These are phyloP conservation scores for Aphanomyces astaci DNA, from an alignment of 352 stramenopile species.

Conservation along the genomic window DNA sequence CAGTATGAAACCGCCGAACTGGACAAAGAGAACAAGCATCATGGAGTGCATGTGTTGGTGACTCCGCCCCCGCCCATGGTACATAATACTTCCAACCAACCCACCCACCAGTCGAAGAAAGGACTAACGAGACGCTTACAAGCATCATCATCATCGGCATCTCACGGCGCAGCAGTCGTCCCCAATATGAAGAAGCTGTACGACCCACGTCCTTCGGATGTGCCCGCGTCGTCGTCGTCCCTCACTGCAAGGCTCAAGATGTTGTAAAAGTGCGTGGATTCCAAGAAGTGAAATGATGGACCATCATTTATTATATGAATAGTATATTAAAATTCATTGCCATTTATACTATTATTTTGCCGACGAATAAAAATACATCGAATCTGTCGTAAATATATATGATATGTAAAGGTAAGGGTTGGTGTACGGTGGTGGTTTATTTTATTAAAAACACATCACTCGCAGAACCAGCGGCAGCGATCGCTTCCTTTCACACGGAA, in stretches of 20 bases:
- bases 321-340: not conserved
- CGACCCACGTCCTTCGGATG: not conserved
- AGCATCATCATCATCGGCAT: not conserved
- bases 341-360: too few relatives aligned
- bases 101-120: not conserved
- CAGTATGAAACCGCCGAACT: too few relatives aligned
- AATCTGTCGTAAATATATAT: too few relatives aligned
- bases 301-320: not conserved
- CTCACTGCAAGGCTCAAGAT: not conserved
- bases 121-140: slow-evolving; percentile 4
- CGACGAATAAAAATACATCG: too few relatives aligned
- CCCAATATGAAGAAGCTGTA: not conserved
- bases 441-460: slow-evolving; percentile 2
- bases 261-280: too few relatives aligned
- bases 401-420: not conserved
- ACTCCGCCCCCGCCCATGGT: slow-evolving; percentile 1
- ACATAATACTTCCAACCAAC: not conserved
- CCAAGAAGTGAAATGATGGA: too few relatives aligned
- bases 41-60: not conserved
- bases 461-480: not conserved
- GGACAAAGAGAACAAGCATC: not conserved
- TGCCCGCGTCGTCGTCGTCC: not conserved
- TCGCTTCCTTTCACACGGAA: not conserved
- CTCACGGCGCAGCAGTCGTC: not conserved
- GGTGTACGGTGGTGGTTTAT: not conserved